Evolutionary conservation across 495 filamentous ascomycete species (phyloP), one percentile per base, ranked within the genome.

Genomic region (Xylaria bambusicola): DNA sequence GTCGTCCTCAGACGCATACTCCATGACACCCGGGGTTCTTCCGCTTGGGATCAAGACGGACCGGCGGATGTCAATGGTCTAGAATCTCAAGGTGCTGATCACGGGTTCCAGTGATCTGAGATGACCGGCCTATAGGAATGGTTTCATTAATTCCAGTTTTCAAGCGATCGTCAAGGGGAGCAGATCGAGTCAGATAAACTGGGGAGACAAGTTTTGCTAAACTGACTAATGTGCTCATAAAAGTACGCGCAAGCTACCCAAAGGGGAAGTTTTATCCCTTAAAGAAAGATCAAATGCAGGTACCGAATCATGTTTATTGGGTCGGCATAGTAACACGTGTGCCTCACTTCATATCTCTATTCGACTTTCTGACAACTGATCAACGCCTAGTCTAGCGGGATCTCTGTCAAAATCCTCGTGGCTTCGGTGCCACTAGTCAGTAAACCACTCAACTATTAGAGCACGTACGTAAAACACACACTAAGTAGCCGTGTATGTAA

Each of bases 281-380:
- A 8, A 33, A 26, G 45, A 48, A 48, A 48, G 6, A 5, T 38
- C 7, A 0, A n/a, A 56, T 48, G 41, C 29, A 56, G 53, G 53
- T 56, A 56, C 53, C 56, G 56, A 58, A 31, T 58, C 56, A 58
- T 50, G 46, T 58, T 58, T n/a, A 58, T 20, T 44, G 56, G 56
- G 36, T 4, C 38, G 5, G 21, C 17, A 6, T 44, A 50, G 33
- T 52, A 17, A 26, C 26, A 27, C 27, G 26, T 23, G 23, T 27
- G 29, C 29, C 29, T 2, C 8, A n/a, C n/a, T n/a, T n/a, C n/a
- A n/a, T 51, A n/a, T 15, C 17, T 4, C n/a, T n/a, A n/a, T n/a
- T n/a, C n/a, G n/a, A n/a, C n/a, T n/a, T n/a, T n/a, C n/a, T n/a
- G n/a, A n/a, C n/a, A n/a, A n/a, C n/a, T n/a, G n/a, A n/a, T n/a